Evolutionary conservation across 495 filamentous ascomycete species (phyloP).

Genomic region (Xylaria scruposa): DNA sequence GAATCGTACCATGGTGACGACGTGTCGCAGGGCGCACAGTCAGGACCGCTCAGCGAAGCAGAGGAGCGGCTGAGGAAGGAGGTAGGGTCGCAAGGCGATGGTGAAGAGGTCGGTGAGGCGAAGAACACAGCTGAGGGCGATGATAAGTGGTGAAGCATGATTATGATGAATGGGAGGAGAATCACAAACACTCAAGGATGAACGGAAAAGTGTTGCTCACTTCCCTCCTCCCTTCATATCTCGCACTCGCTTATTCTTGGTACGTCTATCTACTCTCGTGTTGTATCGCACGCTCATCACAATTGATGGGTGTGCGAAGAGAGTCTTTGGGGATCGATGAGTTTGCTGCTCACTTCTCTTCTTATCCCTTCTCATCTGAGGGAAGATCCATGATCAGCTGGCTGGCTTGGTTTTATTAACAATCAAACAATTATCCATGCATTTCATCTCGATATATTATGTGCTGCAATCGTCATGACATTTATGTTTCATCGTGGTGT

Average conservation of each 20-base stretch:
- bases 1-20: slow-evolving; percentile 3
- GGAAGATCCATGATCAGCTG: neutral
- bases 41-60: neutral
- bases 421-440: neutral
- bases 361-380: neutral
- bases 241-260: neutral
- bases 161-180: neutral
- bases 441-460: neutral
- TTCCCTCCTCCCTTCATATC: neutral
- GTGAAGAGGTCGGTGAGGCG: neutral
- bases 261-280: neutral
- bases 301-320: neutral
- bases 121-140: neutral
- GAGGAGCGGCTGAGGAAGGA: neutral
- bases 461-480: neutral
- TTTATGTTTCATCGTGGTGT: neutral
- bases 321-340: neutral
- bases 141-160: neutral
- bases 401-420: slow-evolving; percentile 14
- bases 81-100: neutral
- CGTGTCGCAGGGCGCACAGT: neutral
- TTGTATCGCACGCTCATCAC: neutral
- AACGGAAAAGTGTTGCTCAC: neutral
- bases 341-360: slow-evolving; percentile 7
- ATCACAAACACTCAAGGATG: neutral